Evolutionary conservation across 768 basidiomycete genomes (phyloP).

Genomic region (Crepidotus variabilis): DNA sequence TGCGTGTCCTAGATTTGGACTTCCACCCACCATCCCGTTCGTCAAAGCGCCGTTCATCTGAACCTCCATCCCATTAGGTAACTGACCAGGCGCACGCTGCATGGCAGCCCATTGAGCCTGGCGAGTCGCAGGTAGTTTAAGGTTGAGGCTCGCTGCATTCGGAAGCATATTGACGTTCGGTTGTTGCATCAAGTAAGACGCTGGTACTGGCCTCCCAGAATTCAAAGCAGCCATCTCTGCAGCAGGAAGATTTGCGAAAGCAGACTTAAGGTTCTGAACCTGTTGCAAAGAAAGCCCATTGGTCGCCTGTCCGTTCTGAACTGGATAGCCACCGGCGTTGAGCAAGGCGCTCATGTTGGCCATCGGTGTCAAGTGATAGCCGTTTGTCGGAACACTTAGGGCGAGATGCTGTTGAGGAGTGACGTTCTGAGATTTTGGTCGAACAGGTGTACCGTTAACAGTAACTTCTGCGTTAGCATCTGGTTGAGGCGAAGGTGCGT

Average conservation of each 20-base stretch:
- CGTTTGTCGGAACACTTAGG: constrained; percentile 35
- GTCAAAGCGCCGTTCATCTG: constrained; percentile 13
- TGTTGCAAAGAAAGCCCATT: constrained; percentile 47
- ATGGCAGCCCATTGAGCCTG: constrained; percentile 36
- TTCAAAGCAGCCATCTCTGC: constrained; percentile 36
- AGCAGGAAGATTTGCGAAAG: constrained; percentile 39
- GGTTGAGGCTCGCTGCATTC: constrained; percentile 29
- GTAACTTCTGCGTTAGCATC: constrained; percentile 19
- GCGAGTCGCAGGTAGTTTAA: constrained; percentile 38
- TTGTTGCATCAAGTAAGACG: constrained; percentile 1
- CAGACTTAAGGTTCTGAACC: constrained; percentile 56
- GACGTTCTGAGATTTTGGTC: constrained; percentile 47
- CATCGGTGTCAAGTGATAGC: constrained; percentile 45
- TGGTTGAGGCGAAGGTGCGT: constrained; percentile 22
- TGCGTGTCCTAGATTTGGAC: constrained; percentile 34
- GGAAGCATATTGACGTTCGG: constrained; percentile 25
- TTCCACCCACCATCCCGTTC: constrained; percentile 18
- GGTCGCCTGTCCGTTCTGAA: constrained; percentile 31
- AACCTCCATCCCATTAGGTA: constrained; percentile 27
- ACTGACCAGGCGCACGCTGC: constrained; percentile 29
- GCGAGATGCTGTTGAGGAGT: constrained; percentile 27
- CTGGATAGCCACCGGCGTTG: constrained; percentile 23
- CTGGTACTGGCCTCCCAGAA: not conserved
- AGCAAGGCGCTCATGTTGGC: constrained; percentile 25
- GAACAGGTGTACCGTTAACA: constrained; percentile 19